These are phyloP conservation scores for Clathrospora elynae DNA, from an alignment of 2,329 filamentous ascomycete species.

Conservation along the genomic window DNA sequence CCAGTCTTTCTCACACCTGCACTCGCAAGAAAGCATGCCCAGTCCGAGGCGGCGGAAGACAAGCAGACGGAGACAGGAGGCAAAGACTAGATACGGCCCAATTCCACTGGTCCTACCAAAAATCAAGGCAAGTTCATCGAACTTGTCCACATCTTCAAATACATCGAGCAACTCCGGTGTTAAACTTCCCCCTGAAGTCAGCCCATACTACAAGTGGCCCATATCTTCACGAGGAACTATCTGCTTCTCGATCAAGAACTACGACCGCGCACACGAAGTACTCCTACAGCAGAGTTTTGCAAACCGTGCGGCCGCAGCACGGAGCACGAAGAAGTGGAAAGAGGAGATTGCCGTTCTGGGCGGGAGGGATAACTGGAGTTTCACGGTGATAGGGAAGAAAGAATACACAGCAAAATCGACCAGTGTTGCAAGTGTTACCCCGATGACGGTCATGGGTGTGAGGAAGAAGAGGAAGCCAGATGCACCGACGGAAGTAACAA, in stretches of 20 bases:
- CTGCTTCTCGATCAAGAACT: slow-evolving; percentile 66
- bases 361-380: slow-evolving; percentile 37
- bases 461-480: slow-evolving; percentile 46
- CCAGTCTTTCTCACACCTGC: slow-evolving; percentile 24
- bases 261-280: slow-evolving; percentile 70
- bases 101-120: slow-evolving; percentile 68
- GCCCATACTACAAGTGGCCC: slow-evolving; percentile 70
- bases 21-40: slow-evolving; percentile 21
- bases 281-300: slow-evolving; percentile 76
- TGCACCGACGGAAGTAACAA: slow-evolving; percentile 8
- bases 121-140: slow-evolving; percentile 61
- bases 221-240: slow-evolving; percentile 64
- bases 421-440: slow-evolving; percentile 11
- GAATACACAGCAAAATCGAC: slow-evolving; percentile 11
- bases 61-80: slow-evolving; percentile 27
- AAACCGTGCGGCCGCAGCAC: slow-evolving; percentile 64
- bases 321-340: slow-evolving; percentile 72
- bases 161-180: slow-evolving; percentile 45
- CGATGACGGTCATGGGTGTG: slow-evolving; percentile 37
- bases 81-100: slow-evolving; percentile 55
- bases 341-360: slow-evolving; percentile 63
- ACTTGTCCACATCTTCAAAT: slow-evolving; percentile 53
- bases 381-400: slow-evolving; percentile 35
- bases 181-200: slow-evolving; percentile 56
- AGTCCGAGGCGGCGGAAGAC: slow-evolving; percentile 23